Evolutionary conservation across 768 basidiomycete species (phyloP).

Genomic region (Steccherinum ochraceum): DNA sequence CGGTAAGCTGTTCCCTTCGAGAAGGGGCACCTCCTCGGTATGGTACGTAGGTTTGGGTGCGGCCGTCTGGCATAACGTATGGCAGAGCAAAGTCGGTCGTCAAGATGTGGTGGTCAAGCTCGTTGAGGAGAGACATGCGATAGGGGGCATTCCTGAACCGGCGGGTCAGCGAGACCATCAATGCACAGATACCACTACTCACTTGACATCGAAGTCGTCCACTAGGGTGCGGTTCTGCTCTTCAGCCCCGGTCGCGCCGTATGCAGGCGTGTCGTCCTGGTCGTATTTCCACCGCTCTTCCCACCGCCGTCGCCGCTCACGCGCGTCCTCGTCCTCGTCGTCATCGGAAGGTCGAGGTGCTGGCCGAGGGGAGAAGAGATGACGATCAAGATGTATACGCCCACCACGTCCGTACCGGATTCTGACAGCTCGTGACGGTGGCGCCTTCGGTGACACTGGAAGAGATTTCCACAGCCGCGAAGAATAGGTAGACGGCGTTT

Average conservation of each 20-base stretch:
- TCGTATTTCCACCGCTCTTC: constrained; percentile 68
- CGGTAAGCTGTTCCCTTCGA: constrained; percentile 14
- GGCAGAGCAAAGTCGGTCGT: constrained; percentile 43
- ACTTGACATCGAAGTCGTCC: constrained; percentile 69
- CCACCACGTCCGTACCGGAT: constrained; percentile 81
- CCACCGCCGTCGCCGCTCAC: constrained; percentile 37
- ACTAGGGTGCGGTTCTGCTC: constrained; percentile 65
- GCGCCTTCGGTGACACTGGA: constrained; percentile 22
- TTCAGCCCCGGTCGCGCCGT: constrained; percentile 53
- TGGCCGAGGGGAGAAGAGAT: constrained; percentile 25
- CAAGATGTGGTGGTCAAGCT: constrained; percentile 34
- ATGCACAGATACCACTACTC: constrained; percentile 33
- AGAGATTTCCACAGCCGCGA: constrained; percentile 65
- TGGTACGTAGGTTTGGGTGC: constrained; percentile 42
- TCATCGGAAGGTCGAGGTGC: constrained; percentile 8
- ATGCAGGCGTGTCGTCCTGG: constrained; percentile 49
- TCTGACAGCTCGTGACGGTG: constrained; percentile 49
- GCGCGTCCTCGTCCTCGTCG: constrained; percentile 25
- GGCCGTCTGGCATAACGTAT: constrained; percentile 40
- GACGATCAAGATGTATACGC: constrained; percentile 69
- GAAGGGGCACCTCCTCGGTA: constrained; percentile 32
- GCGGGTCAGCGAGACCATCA: not conserved
- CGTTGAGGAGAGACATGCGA: constrained; percentile 49
- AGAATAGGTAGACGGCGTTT: constrained; percentile 47
- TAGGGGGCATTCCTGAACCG: constrained; percentile 44